Evolutionary conservation across 495 filamentous ascomycete species (phyloP).

Genomic region (Xylaria castorea): DNA sequence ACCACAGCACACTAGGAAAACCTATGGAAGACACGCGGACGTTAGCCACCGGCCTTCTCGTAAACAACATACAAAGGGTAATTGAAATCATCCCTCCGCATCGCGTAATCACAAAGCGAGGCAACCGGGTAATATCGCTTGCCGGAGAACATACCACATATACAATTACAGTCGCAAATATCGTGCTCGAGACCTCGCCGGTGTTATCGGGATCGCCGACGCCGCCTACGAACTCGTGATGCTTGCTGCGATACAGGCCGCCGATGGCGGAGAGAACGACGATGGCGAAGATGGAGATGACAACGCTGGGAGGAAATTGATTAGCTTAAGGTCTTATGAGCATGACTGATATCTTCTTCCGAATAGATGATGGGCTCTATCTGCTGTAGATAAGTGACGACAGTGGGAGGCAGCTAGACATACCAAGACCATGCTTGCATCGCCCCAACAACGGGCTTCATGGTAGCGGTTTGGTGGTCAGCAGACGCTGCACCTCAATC

Average conservation of each 20-base stretch:
- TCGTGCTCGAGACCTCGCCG: conserved; percentile 75
- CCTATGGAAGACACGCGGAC: conserved; percentile 51
- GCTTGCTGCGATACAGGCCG: conserved; percentile 74
- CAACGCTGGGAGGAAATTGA: conserved; percentile 62
- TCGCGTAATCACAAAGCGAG: neutral
- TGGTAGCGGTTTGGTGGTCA: conserved; percentile 52
- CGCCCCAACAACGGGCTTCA: conserved; percentile 91
- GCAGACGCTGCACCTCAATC: conserved; percentile 8
- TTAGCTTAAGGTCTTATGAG: conserved; percentile 1
- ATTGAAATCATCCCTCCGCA: neutral
- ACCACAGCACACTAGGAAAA: conserved; percentile 88
- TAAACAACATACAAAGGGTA: neutral
- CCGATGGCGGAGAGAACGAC: conserved; percentile 86
- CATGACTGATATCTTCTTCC: neutral
- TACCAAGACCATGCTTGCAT: conserved; percentile 96
- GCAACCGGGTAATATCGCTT: neutral
- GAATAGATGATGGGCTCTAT: neutral
- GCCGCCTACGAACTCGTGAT: conserved; percentile 80
- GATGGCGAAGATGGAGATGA: conserved; percentile 88
- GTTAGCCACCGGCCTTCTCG: conserved; percentile 23
- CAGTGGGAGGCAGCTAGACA: conserved; percentile 22
- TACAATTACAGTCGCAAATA: conserved; percentile 84
- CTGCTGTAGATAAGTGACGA: neutral
- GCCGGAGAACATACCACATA: conserved; percentile 71
- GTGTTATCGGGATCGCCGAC: conserved; percentile 76